phyloP scores from a whole-genome alignment of 495 filamentous ascomycete species.

The Aspergillus bridgeri region DNA sequence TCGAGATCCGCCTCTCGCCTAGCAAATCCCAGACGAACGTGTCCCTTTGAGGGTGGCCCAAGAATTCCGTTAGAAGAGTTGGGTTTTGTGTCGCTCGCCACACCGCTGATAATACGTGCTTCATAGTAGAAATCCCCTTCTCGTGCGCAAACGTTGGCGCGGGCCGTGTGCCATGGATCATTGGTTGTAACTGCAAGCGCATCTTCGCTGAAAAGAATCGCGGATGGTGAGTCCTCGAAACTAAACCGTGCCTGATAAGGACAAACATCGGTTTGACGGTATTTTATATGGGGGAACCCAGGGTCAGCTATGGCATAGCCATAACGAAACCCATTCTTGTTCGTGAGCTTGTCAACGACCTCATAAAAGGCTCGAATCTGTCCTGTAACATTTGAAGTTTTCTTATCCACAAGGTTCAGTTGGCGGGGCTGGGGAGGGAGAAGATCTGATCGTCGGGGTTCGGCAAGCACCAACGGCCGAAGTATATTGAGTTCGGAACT shows the following conservation, averaged over 20 bases:
- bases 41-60: slow-evolving; percentile 50
- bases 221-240: slow-evolving; percentile 85
- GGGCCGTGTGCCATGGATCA: slow-evolving; percentile 47
- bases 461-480: slow-evolving; percentile 33
- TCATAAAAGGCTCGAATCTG: slow-evolving; percentile 46
- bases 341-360: slow-evolving; percentile 65
- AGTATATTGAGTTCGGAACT: slow-evolving; percentile 32
- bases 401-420: slow-evolving; percentile 36
- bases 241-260: slow-evolving; percentile 80
- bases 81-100: slow-evolving; percentile 34
- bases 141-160: slow-evolving; percentile 87
- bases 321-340: slow-evolving; percentile 89
- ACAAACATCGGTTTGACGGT: slow-evolving; percentile 79
- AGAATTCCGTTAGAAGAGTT: slow-evolving; percentile 30
- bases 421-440: slow-evolving; percentile 43
- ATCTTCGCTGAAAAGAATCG: slow-evolving; percentile 46
- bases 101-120: slow-evolving; percentile 75
- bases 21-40: slow-evolving; percentile 89
- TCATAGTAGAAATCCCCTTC: slow-evolving; percentile 94
- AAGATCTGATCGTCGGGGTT: slow-evolving; percentile 35
- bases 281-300: slow-evolving; percentile 78
- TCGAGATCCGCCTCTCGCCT: slow-evolving; percentile 87
- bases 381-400: slow-evolving; percentile 30
- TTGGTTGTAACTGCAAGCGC: slow-evolving; percentile 42
- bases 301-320: slow-evolving; percentile 87